Evolutionary conservation across 495 filamentous ascomycete species (phyloP), one percentile per base, ranked within the genome.

Genomic region (Melanomma pulvis-pyrius): DNA sequence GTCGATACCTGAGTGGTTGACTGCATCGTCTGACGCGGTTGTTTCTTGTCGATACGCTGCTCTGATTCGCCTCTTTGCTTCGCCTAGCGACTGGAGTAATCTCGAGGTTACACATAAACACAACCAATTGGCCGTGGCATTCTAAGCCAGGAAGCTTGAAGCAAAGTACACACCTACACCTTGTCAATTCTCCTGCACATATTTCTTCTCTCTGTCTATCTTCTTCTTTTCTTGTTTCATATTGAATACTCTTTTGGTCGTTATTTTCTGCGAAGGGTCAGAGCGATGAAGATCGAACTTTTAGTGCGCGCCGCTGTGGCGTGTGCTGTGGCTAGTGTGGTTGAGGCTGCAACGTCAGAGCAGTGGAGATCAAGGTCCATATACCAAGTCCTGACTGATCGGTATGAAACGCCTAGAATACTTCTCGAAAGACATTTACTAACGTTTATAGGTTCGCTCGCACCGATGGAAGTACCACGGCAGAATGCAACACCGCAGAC

Each of bases 401-500:
- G 67, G 67, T 70, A 50, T 32, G 46, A 21, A 30, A 8, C 41
- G 5, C 36, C 24, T 46, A 26, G 7, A 2, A 54, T 11, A 22
- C 2, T 1, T 1, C 9, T 22, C 44, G 1, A 48, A 1, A 12
- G n/a, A 3, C n/a, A 19, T 2, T n/a, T 49, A 19, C 47, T 51
- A 25, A 54, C 19, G 39, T 22, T 41, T 2, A 21, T 30, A 70
- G 91, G 12, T 88, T 93, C 67, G 90, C 86, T 21, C 84, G 86
- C 21, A 83, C 85, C 15, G 81, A 91, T 75, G 82, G 82, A 24
- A 89, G 86, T 39, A 89, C 84, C 1, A 86, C 84, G 66, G 73
- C 77, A 62, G 59, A 78, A 55, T 84, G 82, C 69, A 75, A 86
- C 77, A 74, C 83, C 11, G 75, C 73, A 1, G 63, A 75, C 50